Evolutionary conservation across 306 rosid genomes (phyloP), one percentile per base, ranked within the genome.

Genomic region (Cicer yamashitae): DNA sequence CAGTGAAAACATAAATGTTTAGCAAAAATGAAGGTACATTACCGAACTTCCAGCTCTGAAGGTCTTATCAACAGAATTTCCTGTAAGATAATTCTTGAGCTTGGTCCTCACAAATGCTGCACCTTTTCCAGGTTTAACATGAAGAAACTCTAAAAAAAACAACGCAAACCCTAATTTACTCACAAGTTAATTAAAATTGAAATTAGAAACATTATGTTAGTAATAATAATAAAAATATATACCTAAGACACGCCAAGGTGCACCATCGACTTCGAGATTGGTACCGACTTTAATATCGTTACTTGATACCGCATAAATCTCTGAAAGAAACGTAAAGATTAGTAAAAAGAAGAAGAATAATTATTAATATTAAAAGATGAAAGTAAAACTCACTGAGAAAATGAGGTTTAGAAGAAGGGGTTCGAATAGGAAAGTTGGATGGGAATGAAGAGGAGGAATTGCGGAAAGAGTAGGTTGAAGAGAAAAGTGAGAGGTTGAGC

Each of bases 21-120:
- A 1, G 69, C 7, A 71, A 71, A 61, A 74, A n/a, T 47, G 65
- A 57, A 20, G 58, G 77, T 44, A 57, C 67, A 63, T 83, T 89
- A 92, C 99, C 88, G 97, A 71, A 69, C 85, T 77, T 64, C 99
- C 97, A 64, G 99, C 97, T 79, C 99, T 90, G 78, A 94, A 94
- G 22, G 96, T 94, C 71, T 90, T 90, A 72, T 94, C 99, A 77
- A 94, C 94, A 0, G 97, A 90, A 70, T 89, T 92, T 78, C 99
- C 96, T 0, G 97, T 83, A 8, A 92, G 25, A 82, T 92, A 89
- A 83, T 92, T 94, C 69, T 91, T 93, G 51, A 94, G 75, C 74
- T 89, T 94, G 82, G 99, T 94, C 91, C 99, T 87, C 48, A 92
- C 97, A 78, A 94, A 94, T 15, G 99, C 99, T 10, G 99, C 96